Evolutionary conservation across 805 yeast species (phyloP), one percentile per base, ranked within the genome.

Genomic region (Hanseniaspora jakobsenii): DNA sequence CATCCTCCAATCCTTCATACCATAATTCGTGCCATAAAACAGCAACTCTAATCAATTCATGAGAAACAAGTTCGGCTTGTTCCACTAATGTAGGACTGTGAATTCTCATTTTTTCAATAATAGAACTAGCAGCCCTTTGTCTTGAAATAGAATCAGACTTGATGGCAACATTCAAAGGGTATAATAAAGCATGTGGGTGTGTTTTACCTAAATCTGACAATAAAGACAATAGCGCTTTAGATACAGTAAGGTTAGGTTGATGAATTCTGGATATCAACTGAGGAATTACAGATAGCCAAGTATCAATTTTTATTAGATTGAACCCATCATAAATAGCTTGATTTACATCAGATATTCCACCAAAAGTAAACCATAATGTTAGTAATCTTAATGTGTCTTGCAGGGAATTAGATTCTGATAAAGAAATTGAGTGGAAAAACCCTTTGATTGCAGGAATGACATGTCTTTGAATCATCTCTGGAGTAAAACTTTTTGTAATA

Each of bases 1-100:
- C 98, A 65, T 91, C 95, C 58, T 91, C 99, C 26, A 91, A 67
- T 2, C 94, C 96, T 63, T 89, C 97, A 53, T 86, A 87, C 98
- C 99, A 91, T 58, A 81, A 80, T 56, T 91, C 99, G 55, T 86
- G 94, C 96, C 98, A 87, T 49, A 91, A 63, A 3, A 89, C 95
- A 1, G 97, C 95, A 14, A 86, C 95, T 52, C 97, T 69, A 50
- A 91, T 87, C 47, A 91, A 72, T 56, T 91, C 98, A 52, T 78
- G 78, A 63, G 94, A 82, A n/a, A 91, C 96, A 45, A 87, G 61
- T 53, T 86, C 95, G 0, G 96, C 87, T 58, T 91, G 97, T 50
- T 81, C 86, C 22, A 91, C 95, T 49, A 91, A 66, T 0, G 67
- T 64, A 0, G 96, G 73, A 34, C 94, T 82, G 53, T 91, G 96